Evolutionary conservation across 768 basidiomycete species (phyloP).

Genomic region (Leucocoprinus birnbaumii): DNA sequence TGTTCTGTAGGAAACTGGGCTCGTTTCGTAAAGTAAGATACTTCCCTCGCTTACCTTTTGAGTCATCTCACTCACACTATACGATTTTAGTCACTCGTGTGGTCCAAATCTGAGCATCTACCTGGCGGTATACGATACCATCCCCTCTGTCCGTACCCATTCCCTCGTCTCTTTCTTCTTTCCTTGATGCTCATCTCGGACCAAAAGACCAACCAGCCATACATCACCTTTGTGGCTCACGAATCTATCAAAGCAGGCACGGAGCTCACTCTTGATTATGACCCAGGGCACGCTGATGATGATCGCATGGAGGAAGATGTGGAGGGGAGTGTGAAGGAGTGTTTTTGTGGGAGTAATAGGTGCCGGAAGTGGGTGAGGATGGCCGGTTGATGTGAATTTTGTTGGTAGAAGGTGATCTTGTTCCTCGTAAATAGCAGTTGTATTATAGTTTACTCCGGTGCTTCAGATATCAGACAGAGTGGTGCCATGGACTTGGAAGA

Average conservation of each 20-base stretch:
- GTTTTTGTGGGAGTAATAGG: conserved; percentile 9
- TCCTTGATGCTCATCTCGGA: background rate
- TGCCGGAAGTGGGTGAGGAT: conserved; percentile 10
- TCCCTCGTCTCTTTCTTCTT: background rate
- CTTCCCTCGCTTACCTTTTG: background rate
- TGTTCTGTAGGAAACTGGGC: conserved; percentile 67
- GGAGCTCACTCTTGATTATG: conserved; percentile 67
- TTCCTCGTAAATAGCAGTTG: too few relatives aligned
- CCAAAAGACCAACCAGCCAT: conserved; percentile 53
- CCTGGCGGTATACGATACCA: conserved; percentile 60
- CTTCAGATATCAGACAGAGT: too few relatives aligned
- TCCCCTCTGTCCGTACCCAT: conserved; percentile 47
- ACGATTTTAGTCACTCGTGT: conserved; percentile 60
- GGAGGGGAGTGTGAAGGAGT: conserved; percentile 13
- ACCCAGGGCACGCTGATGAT: conserved; percentile 35
- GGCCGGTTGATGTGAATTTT: background rate
- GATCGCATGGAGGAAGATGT: background rate
- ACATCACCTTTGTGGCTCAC: conserved; percentile 56
- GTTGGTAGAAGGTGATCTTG: too few relatives aligned
- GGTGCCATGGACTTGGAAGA: too few relatives aligned
- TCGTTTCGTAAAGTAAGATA: conserved; percentile 64
- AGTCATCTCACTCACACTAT: background rate
- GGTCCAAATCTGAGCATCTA: conserved; percentile 55
- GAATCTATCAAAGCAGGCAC: conserved; percentile 43
- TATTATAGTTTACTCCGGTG: too few relatives aligned